Base-by-base conservation (phyloP, 1,284 basidiomycete species). In the Ganoderma resinaceum region DNA sequence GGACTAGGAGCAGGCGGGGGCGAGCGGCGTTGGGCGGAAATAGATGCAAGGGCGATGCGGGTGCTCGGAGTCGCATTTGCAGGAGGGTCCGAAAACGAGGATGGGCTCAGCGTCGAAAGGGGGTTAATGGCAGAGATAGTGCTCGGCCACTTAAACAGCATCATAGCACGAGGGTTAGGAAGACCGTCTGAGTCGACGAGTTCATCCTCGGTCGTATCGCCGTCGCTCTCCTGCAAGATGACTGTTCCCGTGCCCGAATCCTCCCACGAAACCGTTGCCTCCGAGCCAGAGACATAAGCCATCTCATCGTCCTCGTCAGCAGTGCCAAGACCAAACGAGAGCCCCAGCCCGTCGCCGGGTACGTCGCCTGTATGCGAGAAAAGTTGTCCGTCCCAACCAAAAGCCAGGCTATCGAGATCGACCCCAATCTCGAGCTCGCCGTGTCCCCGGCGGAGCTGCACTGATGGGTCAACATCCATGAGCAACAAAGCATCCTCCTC, bases 141-240 rank as follows among this genome's bases (percentile, higher is more conserved):
- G 58, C 84, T 81, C 31, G 91, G 90, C 74, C 89, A 86, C 69
- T 81, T 86, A 81, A 93, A 92, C 42, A 93, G 81, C 70, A 84
- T 83, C 88, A 93, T 91, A 29, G 91, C 90, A 67, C 87, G 88
- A 20, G 89, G 87, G 67, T 92, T 93, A 26, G 91, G 91, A 6
- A 93, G 82, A 58, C 89, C 89, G 67, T 89, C 86, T 7, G 87
- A 86, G 65, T 91, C 91, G 23, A 93, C 89, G 59, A 94, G 87
- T 69, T 93, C 92, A 70, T 94, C 92, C 75, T 94, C 92, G 0
- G 79, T 78, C 5, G 79, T 80, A 52, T 78, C 76, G 1, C 76
- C 73, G 58, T 79, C 78, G 58, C 79, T 80, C 23, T 81, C 78
- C 33, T 75, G 75, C 20, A 79, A 68, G 3, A 75, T 58, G 46